A percentile compares a stretch with the other conserved stretches of the same genome.
These are phyloP conservation scores for Amanita pseudoporphyria DNA, from an alignment of 768 basidiomycete genomes.

Conservation along the genomic window DNA sequence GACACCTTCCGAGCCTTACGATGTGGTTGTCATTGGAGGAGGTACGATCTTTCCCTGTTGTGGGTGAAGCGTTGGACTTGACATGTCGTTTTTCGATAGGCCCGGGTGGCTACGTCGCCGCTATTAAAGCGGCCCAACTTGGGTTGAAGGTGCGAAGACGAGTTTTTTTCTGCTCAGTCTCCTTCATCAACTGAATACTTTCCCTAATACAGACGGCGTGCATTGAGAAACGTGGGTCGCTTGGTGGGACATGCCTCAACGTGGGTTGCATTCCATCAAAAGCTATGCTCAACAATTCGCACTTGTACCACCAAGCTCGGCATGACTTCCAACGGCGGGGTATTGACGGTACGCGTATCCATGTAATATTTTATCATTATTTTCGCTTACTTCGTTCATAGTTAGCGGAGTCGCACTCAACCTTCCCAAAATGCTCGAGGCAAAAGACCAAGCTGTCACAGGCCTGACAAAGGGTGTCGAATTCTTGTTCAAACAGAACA, in stretches of 20 bases:
- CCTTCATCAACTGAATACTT: not conserved
- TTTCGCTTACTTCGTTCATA: slow-evolving; percentile 17
- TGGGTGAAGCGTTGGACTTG: not conserved
- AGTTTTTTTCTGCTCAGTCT: slow-evolving; percentile 7
- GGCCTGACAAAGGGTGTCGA: slow-evolving; percentile 91
- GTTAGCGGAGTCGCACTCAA: slow-evolving; percentile 75
- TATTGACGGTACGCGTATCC: slow-evolving; percentile 66
- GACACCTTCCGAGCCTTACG: slow-evolving; percentile 71
- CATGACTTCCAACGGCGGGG: slow-evolving; percentile 88
- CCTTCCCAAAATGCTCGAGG: slow-evolving; percentile 84
- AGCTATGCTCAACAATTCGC: slow-evolving; percentile 99
- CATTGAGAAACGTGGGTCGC: slow-evolving; percentile 90
- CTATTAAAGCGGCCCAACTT: slow-evolving; percentile 97
- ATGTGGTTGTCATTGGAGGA: slow-evolving; percentile 92
- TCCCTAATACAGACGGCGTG: slow-evolving; percentile 67
- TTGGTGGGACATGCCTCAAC: slow-evolving; percentile 97
- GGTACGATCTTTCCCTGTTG: slow-evolving; percentile 36
- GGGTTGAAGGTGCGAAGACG: slow-evolving; percentile 65
- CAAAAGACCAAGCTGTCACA: slow-evolving; percentile 79
- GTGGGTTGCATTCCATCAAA: slow-evolving; percentile 99
- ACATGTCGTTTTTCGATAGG: slow-evolving; percentile 33
- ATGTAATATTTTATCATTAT: not conserved
- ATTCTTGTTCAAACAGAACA: slow-evolving; percentile 91
- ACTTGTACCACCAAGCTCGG: slow-evolving; percentile 88
- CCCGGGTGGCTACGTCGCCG: slow-evolving; percentile 95